A percentile compares a stretch with the other conserved stretches of the same genome.
Evolutionary conservation across 2,329 filamentous ascomycete genomes (phyloP).

Genomic region (Cytospora piceicola): DNA sequence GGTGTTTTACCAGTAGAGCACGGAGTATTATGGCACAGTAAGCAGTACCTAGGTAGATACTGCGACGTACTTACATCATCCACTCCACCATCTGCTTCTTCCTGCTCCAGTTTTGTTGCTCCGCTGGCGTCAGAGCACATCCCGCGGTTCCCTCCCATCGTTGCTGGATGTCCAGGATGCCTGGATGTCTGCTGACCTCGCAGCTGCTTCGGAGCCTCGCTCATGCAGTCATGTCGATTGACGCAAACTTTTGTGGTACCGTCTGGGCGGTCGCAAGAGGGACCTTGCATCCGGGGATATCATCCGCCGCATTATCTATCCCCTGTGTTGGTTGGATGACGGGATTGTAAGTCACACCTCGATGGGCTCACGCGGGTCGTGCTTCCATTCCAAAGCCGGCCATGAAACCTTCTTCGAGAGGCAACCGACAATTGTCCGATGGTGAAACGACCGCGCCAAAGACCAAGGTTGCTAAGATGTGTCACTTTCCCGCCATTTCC

Average conservation of each 20-base stretch:
- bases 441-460: not conserved
- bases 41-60: not conserved
- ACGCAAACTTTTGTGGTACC: conserved; percentile 1
- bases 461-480: not conserved
- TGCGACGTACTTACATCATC: conserved; percentile 12
- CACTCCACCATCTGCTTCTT: conserved; percentile 12
- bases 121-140: conserved; percentile 29
- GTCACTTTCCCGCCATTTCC: not conserved
- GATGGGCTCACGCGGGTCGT: not conserved
- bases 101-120: conserved; percentile 20
- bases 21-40: not conserved
- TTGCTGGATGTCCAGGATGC: conserved; percentile 4
- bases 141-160: conserved; percentile 10
- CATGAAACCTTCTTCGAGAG: not conserved
- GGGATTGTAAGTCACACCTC: not conserved
- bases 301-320: not conserved
- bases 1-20: too few relatives aligned
- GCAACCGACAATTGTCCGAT: not conserved
- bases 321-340: not conserved
- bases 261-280: not conserved
- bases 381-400: not conserved
- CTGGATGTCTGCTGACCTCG: conserved; percentile 13
- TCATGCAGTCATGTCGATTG: conserved; percentile 6
- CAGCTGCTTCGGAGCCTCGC: not conserved
- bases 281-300: not conserved